A percentile compares a stretch with the other conserved stretches of the same genome.
These are phyloP conservation scores for Tetracladium marchalianum DNA, from an alignment of 495 filamentous ascomycete genomes.

Conservation along the genomic window DNA sequence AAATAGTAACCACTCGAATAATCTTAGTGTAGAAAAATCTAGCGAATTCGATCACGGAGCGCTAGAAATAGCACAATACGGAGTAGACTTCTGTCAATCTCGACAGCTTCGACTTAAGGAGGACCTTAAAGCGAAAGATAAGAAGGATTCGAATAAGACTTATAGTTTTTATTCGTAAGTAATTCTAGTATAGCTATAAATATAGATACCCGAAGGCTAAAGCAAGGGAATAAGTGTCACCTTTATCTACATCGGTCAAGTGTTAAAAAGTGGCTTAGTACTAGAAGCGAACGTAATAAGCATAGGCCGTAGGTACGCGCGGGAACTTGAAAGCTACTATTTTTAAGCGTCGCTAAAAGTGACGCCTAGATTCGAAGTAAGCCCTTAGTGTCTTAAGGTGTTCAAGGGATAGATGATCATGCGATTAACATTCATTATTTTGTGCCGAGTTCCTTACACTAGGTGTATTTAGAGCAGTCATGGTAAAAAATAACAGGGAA, in stretches of 20 bases:
- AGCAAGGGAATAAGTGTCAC: not conserved
- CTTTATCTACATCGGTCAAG: not conserved
- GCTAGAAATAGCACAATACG: not conserved
- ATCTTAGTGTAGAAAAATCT: slow-evolving; percentile 1
- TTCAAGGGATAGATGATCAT: not conserved
- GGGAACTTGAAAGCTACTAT: not conserved
- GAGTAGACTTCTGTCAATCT: slow-evolving; percentile 3
- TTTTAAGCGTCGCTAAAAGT: slow-evolving; percentile 1
- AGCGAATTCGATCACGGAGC: not conserved
- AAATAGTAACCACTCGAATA: not conserved
- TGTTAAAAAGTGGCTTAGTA: not conserved
- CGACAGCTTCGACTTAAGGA: slow-evolving; percentile 1
- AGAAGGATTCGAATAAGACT: not conserved
- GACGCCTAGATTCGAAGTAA: not conserved
- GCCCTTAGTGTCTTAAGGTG: not conserved
- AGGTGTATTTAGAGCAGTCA: no score
- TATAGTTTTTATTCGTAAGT: not conserved
- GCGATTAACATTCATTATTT: no score
- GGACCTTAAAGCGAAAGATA: slow-evolving; percentile 5
- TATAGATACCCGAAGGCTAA: not conserved
- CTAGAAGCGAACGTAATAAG: not conserved
- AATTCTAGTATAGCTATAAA: not conserved
- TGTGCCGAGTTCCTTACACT: no score
- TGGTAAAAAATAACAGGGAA: no score
- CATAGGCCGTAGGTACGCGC: not conserved